Percentiles rank a stretch among this genome's conserved stretches.
These are phyloP conservation scores for Arachnomyces sp. DNA, from an alignment of 2,329 filamentous ascomycete genomes.

Conservation along the genomic window DNA sequence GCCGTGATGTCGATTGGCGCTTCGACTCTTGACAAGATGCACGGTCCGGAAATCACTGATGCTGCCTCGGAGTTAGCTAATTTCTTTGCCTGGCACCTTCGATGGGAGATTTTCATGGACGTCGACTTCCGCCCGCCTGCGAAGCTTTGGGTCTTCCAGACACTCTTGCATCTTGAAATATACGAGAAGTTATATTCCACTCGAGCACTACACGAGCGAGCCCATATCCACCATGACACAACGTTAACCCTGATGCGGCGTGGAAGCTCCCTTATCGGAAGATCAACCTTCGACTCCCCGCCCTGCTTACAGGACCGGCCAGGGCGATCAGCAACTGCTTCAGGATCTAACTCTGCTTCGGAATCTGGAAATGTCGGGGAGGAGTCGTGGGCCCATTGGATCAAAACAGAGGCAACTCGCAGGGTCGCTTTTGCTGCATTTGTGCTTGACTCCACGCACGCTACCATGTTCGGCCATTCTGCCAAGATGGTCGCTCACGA, in stretches of 20 bases:
- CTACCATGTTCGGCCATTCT: slow-evolving; percentile 95
- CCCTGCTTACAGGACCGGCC: slow-evolving; percentile 59
- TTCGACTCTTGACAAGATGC: slow-evolving; percentile 74
- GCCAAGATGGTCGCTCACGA: slow-evolving; percentile 96
- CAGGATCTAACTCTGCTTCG: slow-evolving; percentile 41
- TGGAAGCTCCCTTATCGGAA: slow-evolving; percentile 81
- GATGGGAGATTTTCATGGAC: slow-evolving; percentile 94
- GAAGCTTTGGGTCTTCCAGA: slow-evolving; percentile 93
- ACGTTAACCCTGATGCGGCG: slow-evolving; percentile 92
- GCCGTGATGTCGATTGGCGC: slow-evolving; percentile 90
- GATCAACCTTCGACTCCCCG: slow-evolving; percentile 75
- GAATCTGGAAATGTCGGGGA: slow-evolving; percentile 61
- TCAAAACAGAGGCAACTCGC: slow-evolving; percentile 82
- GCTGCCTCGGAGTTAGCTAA: slow-evolving; percentile 76
- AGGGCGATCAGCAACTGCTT: slow-evolving; percentile 27
- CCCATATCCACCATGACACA: slow-evolving; percentile 93
- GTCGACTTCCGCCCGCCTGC: slow-evolving; percentile 81
- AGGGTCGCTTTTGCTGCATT: slow-evolving; percentile 90
- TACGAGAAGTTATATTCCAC: slow-evolving; percentile 99
- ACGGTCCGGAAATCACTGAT: slow-evolving; percentile 64
- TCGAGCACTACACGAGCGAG: slow-evolving; percentile 80
- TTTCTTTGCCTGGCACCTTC: slow-evolving; percentile 85
- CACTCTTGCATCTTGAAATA: slow-evolving; percentile 75
- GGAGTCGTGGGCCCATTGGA: slow-evolving; percentile 95
- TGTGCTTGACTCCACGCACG: slow-evolving; percentile 89